Evolutionary conservation across 495 filamentous ascomycete genomes (phyloP).

Genomic region (Podospora appendiculata): DNA sequence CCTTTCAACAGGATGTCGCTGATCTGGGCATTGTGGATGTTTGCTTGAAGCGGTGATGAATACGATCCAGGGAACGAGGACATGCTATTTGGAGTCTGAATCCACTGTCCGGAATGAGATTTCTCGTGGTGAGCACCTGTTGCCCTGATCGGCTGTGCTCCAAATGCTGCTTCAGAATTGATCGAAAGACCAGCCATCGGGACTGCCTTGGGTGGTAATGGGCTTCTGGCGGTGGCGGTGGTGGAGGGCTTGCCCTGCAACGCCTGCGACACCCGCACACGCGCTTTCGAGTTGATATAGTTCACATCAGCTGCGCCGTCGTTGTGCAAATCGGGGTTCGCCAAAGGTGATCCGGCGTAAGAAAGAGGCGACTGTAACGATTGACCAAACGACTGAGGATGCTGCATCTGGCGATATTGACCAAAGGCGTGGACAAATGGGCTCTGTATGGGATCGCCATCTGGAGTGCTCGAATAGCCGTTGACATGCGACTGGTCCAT

Average conservation of each 20-base stretch:
- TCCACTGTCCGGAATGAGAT: conserved; percentile 74
- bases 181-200: conserved; percentile 31
- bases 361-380: conserved; percentile 45
- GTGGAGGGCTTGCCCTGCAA: conserved; percentile 66
- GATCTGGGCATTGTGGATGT: conserved; percentile 38
- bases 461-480: conserved; percentile 79
- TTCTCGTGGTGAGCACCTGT: conserved; percentile 66
- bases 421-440: conserved; percentile 73
- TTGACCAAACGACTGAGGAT: conserved; percentile 42
- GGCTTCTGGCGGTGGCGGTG: conserved; percentile 46
- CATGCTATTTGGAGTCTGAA: conserved; percentile 63
- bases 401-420: conserved; percentile 59
- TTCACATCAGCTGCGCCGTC: conserved; percentile 35
- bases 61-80: conserved; percentile 78
- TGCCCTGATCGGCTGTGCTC: conserved; percentile 66
- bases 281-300: conserved; percentile 49
- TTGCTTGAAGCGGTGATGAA: conserved; percentile 52
- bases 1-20: conserved; percentile 46
- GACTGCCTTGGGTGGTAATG: conserved; percentile 69
- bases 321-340: conserved; percentile 50
- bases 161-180: conserved; percentile 41
- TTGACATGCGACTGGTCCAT: conserved; percentile 53
- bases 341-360: conserved; percentile 43
- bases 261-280: conserved; percentile 43
- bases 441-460: conserved; percentile 79